These are phyloP conservation scores for Fereydounia khargensis DNA, from an alignment of 1,284 basidiomycete species.

Conservation along the genomic window DNA sequence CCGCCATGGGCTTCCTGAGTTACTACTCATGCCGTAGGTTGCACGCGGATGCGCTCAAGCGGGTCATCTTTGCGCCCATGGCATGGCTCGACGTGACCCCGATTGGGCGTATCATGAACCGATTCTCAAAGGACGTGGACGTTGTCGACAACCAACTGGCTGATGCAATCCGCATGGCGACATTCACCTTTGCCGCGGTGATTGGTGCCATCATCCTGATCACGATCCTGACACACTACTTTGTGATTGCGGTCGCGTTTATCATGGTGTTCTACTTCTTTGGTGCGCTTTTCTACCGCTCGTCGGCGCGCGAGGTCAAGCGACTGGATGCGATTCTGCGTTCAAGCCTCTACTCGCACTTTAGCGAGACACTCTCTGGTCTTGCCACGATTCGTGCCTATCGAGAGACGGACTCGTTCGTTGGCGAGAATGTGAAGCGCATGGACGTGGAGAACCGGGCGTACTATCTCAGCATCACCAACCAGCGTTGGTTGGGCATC, in stretches of 20 bases:
- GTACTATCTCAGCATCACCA: slow-evolving; percentile 79
- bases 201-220: slow-evolving; percentile 68
- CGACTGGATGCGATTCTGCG: slow-evolving; percentile 69
- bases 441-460: slow-evolving; percentile 86
- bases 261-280: slow-evolving; percentile 49
- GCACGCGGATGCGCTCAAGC: slow-evolving; percentile 64
- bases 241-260: slow-evolving; percentile 61
- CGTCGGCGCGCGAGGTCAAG: slow-evolving; percentile 85
- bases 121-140: slow-evolving; percentile 72
- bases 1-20: slow-evolving; percentile 65
- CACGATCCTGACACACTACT: slow-evolving; percentile 70
- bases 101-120: slow-evolving; percentile 79
- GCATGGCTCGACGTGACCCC: slow-evolving; percentile 82
- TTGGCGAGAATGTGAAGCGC: slow-evolving; percentile 63
- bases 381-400: slow-evolving; percentile 85
- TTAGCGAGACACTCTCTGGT: slow-evolving; percentile 82
- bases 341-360: slow-evolving; percentile 75
- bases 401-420: slow-evolving; percentile 60
- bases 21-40: slow-evolving; percentile 68
- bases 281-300: slow-evolving; percentile 74
- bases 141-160: slow-evolving; percentile 73
- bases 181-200: slow-evolving; percentile 57
- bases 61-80: slow-evolving; percentile 68
- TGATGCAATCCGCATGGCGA: slow-evolving; percentile 53
- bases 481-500: slow-evolving; percentile 80